Evolutionary conservation across 805 yeast species (phyloP).

Genomic region (Kluyveromyces nonfermentans): DNA sequence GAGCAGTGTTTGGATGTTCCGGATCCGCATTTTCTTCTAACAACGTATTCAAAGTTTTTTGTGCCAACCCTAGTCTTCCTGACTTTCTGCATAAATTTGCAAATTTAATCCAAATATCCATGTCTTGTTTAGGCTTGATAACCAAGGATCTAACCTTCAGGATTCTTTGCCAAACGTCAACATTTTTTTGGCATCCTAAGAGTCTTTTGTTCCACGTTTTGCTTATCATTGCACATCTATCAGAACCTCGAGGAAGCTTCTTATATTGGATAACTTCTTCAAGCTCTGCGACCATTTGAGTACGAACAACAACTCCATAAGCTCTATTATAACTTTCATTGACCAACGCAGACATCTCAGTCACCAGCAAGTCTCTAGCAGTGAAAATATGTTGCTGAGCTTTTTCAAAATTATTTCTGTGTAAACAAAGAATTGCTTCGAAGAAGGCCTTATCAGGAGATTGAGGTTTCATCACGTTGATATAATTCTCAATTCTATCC

Average conservation of each 20-base stretch:
- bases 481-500: slow-evolving; percentile 91
- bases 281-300: slow-evolving; percentile 93
- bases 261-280: slow-evolving; percentile 92
- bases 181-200: slow-evolving; percentile 90
- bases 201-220: slow-evolving; percentile 91
- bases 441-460: slow-evolving; percentile 94
- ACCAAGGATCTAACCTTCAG: slow-evolving; percentile 88
- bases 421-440: slow-evolving; percentile 80
- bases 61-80: slow-evolving; percentile 86
- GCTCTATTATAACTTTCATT: slow-evolving; percentile 96
- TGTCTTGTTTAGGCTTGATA: slow-evolving; percentile 88
- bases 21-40: slow-evolving; percentile 62
- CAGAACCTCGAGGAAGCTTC: slow-evolving; percentile 73
- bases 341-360: slow-evolving; percentile 89
- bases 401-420: slow-evolving; percentile 74
- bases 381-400: slow-evolving; percentile 69
- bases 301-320: slow-evolving; percentile 90
- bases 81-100: slow-evolving; percentile 93
- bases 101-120: slow-evolving; percentile 97
- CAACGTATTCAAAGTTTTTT: slow-evolving; percentile 74
- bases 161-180: slow-evolving; percentile 98
- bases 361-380: slow-evolving; percentile 83
- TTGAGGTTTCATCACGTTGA: slow-evolving; percentile 79
- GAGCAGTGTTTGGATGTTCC: slow-evolving; percentile 44
- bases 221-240: slow-evolving; percentile 66